These are phyloP conservation scores for Amphibolis antarctica DNA, from an alignment of 106 monocot genomes.

Conservation along the genomic window DNA sequence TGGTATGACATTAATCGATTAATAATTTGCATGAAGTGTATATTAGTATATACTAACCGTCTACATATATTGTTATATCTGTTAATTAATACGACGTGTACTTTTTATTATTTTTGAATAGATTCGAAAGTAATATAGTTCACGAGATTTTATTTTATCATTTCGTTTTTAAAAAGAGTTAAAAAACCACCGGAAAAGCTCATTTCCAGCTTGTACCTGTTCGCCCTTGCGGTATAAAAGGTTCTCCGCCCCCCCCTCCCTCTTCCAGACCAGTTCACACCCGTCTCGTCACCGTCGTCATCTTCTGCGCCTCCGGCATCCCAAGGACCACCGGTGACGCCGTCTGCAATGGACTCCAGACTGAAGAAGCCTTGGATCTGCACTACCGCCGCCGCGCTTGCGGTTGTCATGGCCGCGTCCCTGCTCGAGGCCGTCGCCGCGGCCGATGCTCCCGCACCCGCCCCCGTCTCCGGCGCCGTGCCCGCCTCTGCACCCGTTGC, in stretches of 20 bases:
- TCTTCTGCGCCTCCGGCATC: neutral
- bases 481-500: neutral
- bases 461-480: neutral
- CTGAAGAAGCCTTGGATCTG: neutral
- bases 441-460: neutral
- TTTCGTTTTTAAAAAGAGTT: no score
- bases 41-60: no score
- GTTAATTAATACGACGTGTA: no score
- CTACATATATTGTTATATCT: no score
- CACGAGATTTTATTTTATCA: no score
- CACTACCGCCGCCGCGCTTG: neutral
- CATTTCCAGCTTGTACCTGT: no score
- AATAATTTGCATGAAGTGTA: no score
- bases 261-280: neutral
- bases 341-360: neutral
- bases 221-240: no score
- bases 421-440: neutral
- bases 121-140: no score
- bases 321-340: neutral
- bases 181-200: no score
- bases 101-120: no score
- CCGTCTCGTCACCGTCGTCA: neutral
- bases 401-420: neutral
- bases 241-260: neutral
- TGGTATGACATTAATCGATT: neutral